A percentile compares a stretch with the other conserved stretches of the same genome.
Conservation (phyloP, 305 asterid species). For the Solanum aculeatissimum region DNA sequence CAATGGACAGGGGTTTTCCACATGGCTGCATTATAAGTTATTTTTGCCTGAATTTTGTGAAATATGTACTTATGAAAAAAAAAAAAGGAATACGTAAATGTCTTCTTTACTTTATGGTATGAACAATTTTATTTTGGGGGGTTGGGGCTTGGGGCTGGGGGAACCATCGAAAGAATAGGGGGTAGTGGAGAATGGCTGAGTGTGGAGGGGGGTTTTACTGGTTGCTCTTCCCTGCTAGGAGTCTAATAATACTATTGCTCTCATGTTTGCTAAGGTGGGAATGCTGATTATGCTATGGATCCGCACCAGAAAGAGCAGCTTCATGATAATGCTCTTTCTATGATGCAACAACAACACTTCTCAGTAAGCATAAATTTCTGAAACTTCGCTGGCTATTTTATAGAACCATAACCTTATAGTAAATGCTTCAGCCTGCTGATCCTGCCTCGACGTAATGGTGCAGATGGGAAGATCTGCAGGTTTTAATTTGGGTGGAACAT, state of each 20-base stretch:
- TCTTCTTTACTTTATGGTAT: neutral
- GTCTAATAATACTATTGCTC: neutral
- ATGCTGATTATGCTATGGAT: slow-evolving; percentile 51
- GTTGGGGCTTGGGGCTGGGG: neutral
- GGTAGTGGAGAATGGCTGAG: neutral
- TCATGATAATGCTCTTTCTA: slow-evolving; percentile 55
- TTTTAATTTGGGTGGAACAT: slow-evolving; percentile 57
- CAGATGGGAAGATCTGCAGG: slow-evolving; percentile 88
- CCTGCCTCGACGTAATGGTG: slow-evolving; percentile 5
- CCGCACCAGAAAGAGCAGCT: slow-evolving; percentile 74
- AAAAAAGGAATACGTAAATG: neutral
- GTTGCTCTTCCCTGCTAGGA: neutral
- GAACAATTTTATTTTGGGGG: neutral
- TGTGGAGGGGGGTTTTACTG: neutral
- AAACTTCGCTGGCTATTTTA: neutral
- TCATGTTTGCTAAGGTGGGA: slow-evolving; percentile 26
- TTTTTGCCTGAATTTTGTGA: neutral
- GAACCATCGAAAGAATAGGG: neutral
- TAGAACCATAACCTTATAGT: neutral
- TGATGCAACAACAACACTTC: slow-evolving; percentile 74
- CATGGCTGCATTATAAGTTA: neutral
- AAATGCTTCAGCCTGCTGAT: neutral
- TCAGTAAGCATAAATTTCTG: slow-evolving; percentile 40
- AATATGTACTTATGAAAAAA: neutral
- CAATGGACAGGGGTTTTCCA: neutral